Evolutionary conservation across 371 early-diverging fungal species (phyloP).

Genomic region (Gilbertella persicaria): DNA sequence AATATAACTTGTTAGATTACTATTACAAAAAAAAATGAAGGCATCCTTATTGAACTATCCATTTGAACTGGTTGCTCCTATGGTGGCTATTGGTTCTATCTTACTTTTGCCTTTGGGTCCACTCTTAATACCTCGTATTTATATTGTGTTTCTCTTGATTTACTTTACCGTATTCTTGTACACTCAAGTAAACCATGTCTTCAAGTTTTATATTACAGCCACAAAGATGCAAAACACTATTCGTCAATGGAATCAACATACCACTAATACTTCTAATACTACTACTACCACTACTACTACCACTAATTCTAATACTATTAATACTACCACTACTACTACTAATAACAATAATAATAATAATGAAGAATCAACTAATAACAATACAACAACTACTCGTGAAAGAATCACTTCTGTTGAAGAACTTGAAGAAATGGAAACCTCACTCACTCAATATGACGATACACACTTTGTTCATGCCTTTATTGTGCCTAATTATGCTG

Average conservation of each 20-base stretch:
- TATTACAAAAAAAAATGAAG: constrained; percentile 12
- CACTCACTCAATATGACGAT: constrained; percentile 33
- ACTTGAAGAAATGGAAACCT: constrained; percentile 49
- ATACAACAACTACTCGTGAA: constrained; percentile 19
- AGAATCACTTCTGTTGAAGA: constrained; percentile 33
- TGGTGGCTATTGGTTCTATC: constrained; percentile 52
- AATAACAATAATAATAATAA: not conserved
- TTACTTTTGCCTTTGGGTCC: constrained; percentile 53
- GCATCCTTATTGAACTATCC: constrained; percentile 36
- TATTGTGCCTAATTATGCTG: constrained; percentile 63
- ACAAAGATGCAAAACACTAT: constrained; percentile 44
- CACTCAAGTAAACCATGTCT: constrained; percentile 55
- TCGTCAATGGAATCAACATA: constrained; percentile 45
- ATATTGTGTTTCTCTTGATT: constrained; percentile 49
- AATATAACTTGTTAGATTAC: constrained; percentile 6
- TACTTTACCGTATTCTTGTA: constrained; percentile 55
- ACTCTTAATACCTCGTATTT: constrained; percentile 51
- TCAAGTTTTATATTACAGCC: constrained; percentile 53
- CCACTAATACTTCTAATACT: constrained; percentile 4
- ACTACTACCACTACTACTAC: not conserved
- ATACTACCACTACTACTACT: not conserved
- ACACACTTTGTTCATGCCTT: constrained; percentile 49
- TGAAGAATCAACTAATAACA: not conserved
- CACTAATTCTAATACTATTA: not conserved
- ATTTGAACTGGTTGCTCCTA: constrained; percentile 56